Conservation (phyloP, 768 basidiomycete species). For the Floccularia luteovirens region DNA sequence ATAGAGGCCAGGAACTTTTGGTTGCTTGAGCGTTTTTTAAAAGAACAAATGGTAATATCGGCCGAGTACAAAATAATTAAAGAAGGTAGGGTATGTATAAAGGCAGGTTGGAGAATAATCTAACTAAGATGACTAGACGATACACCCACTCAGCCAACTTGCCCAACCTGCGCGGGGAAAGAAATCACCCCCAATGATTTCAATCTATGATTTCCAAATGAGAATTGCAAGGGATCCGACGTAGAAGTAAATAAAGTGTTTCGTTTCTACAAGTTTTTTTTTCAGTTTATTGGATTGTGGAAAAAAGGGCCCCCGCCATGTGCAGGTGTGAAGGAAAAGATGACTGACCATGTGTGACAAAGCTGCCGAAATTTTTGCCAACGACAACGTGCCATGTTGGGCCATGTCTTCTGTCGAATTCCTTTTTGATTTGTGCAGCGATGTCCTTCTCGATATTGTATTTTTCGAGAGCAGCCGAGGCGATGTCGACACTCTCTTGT, state of each 20-base stretch:
- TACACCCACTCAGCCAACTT: no score
- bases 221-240: conserved; percentile 88
- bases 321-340: conserved; percentile 4
- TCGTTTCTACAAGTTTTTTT: conserved; percentile 62
- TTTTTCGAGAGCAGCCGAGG: conserved; percentile 79
- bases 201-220: conserved; percentile 84
- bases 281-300: conserved; percentile 6
- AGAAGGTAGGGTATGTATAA: no score
- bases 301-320: background rate
- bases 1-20: no score
- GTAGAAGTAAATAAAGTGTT: conserved; percentile 99
- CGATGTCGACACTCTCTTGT: conserved; percentile 87
- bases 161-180: no score
- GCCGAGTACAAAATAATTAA: no score
- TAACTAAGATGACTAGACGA: no score
- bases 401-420: conserved; percentile 89
- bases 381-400: conserved; percentile 99
- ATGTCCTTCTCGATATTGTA: conserved; percentile 97
- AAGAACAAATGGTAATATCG: no score
- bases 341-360: conserved; percentile 87
- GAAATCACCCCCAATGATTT: no score
- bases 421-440: conserved; percentile 96
- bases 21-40: no score
- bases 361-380: conserved; percentile 98
- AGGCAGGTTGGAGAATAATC: no score